Percentiles rank a stretch among this genome's conserved stretches.
Conservation (phyloP, 352 stramenopile species). For the Elongisporangium anandrum region DNA sequence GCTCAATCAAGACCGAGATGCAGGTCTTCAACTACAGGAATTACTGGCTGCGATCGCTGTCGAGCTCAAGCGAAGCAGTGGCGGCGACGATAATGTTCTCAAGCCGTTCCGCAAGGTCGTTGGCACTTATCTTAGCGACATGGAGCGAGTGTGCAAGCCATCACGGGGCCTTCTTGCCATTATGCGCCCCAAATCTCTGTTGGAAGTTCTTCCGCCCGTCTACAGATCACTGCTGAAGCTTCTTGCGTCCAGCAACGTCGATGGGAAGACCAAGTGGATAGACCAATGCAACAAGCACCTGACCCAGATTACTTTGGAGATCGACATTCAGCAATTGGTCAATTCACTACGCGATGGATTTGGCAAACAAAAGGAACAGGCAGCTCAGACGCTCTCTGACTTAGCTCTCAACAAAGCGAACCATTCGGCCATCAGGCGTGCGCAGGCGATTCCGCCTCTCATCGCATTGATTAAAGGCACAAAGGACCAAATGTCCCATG, state of each 20-base stretch:
- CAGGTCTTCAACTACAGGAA: background rate
- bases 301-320: background rate
- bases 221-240: background rate
- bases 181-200: background rate
- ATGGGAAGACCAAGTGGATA: background rate
- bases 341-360: background rate
- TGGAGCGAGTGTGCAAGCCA: background rate
- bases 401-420: background rate
- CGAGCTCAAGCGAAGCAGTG: background rate
- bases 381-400: background rate
- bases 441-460: background rate
- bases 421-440: background rate
- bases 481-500: background rate
- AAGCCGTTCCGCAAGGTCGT: background rate
- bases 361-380: background rate
- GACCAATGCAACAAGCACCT: background rate
- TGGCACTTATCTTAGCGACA: background rate
- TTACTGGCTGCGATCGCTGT: background rate
- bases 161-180: background rate
- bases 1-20: background rate
- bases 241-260: background rate
- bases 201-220: background rate
- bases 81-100: background rate
- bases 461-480: background rate
- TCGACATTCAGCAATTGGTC: background rate